These are phyloP conservation scores for Acanthochlamys bracteata DNA, from an alignment of 106 monocot genomes.

Conservation along the genomic window DNA sequence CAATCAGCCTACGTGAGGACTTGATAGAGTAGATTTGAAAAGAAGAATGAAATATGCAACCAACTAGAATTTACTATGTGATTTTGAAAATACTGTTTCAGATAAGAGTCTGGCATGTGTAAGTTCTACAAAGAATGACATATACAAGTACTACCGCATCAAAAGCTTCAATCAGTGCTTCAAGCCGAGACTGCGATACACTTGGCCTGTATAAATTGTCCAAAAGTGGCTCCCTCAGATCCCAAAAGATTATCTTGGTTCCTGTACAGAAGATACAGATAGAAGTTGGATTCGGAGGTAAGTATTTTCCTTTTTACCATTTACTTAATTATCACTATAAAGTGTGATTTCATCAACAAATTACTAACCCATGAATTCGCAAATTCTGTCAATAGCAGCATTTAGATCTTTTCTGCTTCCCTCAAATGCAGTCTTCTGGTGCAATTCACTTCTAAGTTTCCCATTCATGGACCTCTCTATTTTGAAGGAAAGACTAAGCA, in stretches of 20 bases:
- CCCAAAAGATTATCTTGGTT: constrained; percentile 90
- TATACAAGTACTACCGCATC: constrained; percentile 50
- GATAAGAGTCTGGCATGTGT: too few species aligned
- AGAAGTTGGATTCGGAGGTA: not conserved
- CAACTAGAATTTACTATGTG: too few species aligned
- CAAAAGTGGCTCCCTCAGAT: constrained; percentile 73
- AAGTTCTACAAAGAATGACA: not conserved
- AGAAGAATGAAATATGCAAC: too few species aligned
- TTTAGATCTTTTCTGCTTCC: constrained; percentile 92
- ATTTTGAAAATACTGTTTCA: too few species aligned
- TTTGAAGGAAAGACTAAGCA: constrained; percentile 5
- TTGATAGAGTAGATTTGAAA: too few species aligned
- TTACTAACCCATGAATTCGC: constrained; percentile 74
- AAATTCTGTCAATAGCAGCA: constrained; percentile 70
- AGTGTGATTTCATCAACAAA: too few species aligned
- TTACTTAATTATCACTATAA: too few species aligned
- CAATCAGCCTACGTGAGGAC: too few species aligned
- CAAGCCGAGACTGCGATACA: constrained; percentile 68
- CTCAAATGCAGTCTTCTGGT: constrained; percentile 68
- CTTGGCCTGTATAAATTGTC: constrained; percentile 76
- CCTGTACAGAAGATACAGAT: constrained; percentile 34
- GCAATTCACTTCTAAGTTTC: constrained; percentile 38
- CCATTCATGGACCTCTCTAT: constrained; percentile 55
- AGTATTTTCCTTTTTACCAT: not conserved
- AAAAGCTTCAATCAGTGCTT: constrained; percentile 58